Conservation (phyloP, 2,329 filamentous ascomycete species). For the Paradendryphiella salina region DNA sequence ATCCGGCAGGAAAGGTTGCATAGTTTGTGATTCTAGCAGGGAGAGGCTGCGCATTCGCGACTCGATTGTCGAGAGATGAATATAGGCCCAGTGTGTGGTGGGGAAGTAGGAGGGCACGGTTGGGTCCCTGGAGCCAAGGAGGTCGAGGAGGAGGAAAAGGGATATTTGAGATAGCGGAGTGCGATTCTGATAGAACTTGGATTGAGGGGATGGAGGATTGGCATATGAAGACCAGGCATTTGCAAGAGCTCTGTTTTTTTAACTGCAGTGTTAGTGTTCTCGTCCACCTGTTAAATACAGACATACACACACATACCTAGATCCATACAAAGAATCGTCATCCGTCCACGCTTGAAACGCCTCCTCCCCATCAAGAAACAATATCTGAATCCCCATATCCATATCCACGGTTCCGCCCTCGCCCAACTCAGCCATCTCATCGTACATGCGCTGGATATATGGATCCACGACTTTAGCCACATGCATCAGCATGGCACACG, state of each 20-base stretch:
- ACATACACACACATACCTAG: constrained; percentile 59
- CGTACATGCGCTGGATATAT: constrained; percentile 81
- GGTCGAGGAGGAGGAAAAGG: constrained; percentile 87
- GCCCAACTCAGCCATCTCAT: constrained; percentile 61
- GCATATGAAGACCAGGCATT: constrained; percentile 74
- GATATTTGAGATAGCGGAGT: constrained; percentile 78
- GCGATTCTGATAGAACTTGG: constrained; percentile 61
- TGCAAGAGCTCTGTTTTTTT: constrained; percentile 63
- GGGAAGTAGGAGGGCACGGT: constrained; percentile 82
- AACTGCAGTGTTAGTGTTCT: not conserved
- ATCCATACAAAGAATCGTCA: constrained; percentile 84
- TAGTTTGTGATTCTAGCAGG: constrained; percentile 64
- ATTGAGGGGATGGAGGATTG: constrained; percentile 67
- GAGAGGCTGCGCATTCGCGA: constrained; percentile 68
- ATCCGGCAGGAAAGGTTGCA: constrained; percentile 56
- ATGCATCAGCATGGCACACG: constrained; percentile 92
- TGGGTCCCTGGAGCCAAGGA: constrained; percentile 73
- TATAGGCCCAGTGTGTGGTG: constrained; percentile 92
- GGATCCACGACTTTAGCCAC: constrained; percentile 77
- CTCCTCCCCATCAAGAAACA: constrained; percentile 93
- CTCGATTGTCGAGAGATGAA: constrained; percentile 73
- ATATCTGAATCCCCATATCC: constrained; percentile 81
- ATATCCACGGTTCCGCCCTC: constrained; percentile 67
- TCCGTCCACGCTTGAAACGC: constrained; percentile 81
- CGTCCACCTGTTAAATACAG: not conserved